Conservation (phyloP, 192 early-diverging fungal species). For the Gryganskiella cystojenkinii region DNA sequence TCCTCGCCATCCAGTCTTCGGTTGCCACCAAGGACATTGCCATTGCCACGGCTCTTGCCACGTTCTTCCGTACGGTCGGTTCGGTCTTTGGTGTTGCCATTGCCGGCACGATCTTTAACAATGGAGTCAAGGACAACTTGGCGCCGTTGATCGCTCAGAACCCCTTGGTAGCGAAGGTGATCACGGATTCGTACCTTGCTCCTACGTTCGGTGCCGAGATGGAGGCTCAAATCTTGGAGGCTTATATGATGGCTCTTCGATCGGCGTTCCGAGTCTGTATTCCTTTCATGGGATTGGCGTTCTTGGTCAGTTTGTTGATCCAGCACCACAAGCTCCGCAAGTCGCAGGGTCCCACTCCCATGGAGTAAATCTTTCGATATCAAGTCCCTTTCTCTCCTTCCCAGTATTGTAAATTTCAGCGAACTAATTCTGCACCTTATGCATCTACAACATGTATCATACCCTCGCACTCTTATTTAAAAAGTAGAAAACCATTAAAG, state of each 20-base stretch:
- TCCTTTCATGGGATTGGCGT: slow-evolving; percentile 59
- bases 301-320: slow-evolving; percentile 53
- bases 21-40: slow-evolving; percentile 72
- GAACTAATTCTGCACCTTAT: too few species aligned
- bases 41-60: slow-evolving; percentile 67
- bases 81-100: slow-evolving; percentile 54
- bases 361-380: slow-evolving; percentile 12
- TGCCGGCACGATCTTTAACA: slow-evolving; percentile 51
- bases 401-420: not conserved
- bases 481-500: too few species aligned
- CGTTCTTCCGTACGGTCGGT: slow-evolving; percentile 67
- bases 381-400: not conserved
- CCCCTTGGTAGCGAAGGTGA: slow-evolving; percentile 7
- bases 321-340: slow-evolving; percentile 45
- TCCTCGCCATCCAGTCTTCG: slow-evolving; percentile 74
- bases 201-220: slow-evolving; percentile 48
- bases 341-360: slow-evolving; percentile 7
- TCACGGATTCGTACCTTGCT: slow-evolving; percentile 40
- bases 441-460: too few species aligned
- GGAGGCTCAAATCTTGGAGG: slow-evolving; percentile 50
- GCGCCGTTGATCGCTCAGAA: not conserved
- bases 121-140: slow-evolving; percentile 49
- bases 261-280: slow-evolving; percentile 61
- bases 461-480: too few species aligned
- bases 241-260: slow-evolving; percentile 60